These are phyloP conservation scores for Nannochloris sp. DNA, from an alignment of 139 green algal genomes.

Conservation along the genomic window DNA sequence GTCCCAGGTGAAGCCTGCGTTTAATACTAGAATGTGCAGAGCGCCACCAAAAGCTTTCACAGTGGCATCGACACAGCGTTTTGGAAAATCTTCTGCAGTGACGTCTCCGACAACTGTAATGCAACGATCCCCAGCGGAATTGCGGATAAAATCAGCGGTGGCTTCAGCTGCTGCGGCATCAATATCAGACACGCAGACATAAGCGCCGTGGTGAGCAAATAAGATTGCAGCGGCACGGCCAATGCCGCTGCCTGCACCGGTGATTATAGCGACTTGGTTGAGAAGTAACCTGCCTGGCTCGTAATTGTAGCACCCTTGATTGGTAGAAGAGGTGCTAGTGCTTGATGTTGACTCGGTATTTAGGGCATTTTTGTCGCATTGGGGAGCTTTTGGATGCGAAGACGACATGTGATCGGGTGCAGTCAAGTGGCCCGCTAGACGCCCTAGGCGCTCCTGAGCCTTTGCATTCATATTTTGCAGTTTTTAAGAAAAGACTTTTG, in stretches of 20 bases:
- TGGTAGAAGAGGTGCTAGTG: not conserved
- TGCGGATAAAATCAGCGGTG: slow-evolving; percentile 38
- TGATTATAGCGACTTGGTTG: slow-evolving; percentile 68
- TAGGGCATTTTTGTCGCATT: too few relatives aligned
- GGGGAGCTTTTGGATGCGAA: too few relatives aligned
- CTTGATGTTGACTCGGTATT: not conserved
- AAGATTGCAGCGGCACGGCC: slow-evolving; percentile 57
- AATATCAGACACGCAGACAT: slow-evolving; percentile 62
- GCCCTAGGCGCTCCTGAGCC: not conserved
- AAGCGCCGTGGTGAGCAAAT: slow-evolving; percentile 61
- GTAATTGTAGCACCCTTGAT: slow-evolving; percentile 18
- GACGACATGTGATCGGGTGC: not conserved
- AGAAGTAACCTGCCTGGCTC: slow-evolving; percentile 13
- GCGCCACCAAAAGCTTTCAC: slow-evolving; percentile 43
- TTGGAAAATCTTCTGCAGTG: slow-evolving; percentile 44
- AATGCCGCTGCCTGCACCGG: slow-evolving; percentile 69
- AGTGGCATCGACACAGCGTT: slow-evolving; percentile 36
- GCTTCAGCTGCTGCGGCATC: slow-evolving; percentile 45
- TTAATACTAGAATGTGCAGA: slow-evolving; percentile 61
- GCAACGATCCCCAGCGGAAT: slow-evolving; percentile 11
- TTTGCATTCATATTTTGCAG: not conserved
- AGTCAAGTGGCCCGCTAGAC: not conserved
- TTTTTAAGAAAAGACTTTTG: not conserved
- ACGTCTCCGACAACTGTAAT: slow-evolving; percentile 58
- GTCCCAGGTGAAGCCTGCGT: slow-evolving; percentile 86